Evolutionary conservation across 140 eudicot species (phyloP), one percentile per base, ranked within the genome.

Genomic region (Anethum foeniculum): DNA sequence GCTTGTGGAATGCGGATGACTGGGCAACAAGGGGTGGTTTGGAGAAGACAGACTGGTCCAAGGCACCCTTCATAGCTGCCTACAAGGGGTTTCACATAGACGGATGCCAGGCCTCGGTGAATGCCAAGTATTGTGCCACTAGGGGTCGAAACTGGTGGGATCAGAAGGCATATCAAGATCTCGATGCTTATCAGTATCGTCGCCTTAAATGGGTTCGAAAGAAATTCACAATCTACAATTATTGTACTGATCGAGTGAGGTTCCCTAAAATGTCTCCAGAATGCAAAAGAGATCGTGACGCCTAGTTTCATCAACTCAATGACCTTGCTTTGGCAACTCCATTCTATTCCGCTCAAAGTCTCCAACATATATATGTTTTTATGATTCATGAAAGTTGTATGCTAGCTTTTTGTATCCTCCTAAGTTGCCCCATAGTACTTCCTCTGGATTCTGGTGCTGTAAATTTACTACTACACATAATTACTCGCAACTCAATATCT

Each of bases 1-100:
- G 88, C 73, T 73, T 87, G 39, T 87, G 90, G 90, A 87, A 87
- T 39, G 90, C 88, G 0, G 88, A 87, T 64, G 86, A 90, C 56
- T 90, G 94, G 94, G 94, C 94, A 1, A 90, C 94, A 0, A 69
- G 91, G 48, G 94, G 94, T 56, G 94, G 94, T 5, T 81, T 88
- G 44, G 94, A 90, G 85, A 90, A 90, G 77, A 90, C 94, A 28
- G 92, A 90, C 81, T 90, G 94, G 94, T 84, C 92, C 58, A 90
- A 90, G 88, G 94, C 85, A 12, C 94, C 94, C 6, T 90, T 90
- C 34, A 48, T 88, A 0, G 94, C 94, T 0, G 25, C 89, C 19
- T 90, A 90, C 89, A 86, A 80, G 58, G 82, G 88, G 6, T 90
- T 90, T 85, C 94, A 90, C 83, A 69, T 90, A n/a, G 94, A 90